Base-by-base conservation (phyloP, 768 basidiomycete species). In the Rhodocollybia butyracea region DNA sequence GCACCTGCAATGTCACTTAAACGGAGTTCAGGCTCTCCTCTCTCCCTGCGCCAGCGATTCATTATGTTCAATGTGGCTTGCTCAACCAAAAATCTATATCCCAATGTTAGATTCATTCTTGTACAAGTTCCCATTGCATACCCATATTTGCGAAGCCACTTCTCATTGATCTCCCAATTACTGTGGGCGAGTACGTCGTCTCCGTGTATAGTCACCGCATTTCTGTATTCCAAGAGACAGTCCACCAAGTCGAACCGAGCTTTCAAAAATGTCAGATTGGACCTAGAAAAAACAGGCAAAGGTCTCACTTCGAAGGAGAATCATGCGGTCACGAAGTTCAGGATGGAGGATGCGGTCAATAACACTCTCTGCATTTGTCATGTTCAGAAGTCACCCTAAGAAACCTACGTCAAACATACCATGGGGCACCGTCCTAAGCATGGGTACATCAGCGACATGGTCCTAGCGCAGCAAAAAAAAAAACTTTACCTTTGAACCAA, bases 271-370 rank as follows among this genome's bases (percentile, higher is more conserved):
- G 19, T 43, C 45, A 57, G 57, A 12, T 21, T 10, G 7, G 3
- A 40, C 43, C 61, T 17, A 34, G 42, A 31, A 56, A 41, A 12
- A 46, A n/a, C 27, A 46, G 26, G n/a, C 26, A 39, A 46, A 76
- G 19, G 12, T 24, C 48, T 50, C 66, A 88, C 94, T 89, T 75
- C 92, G 80, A 31, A 93, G 73, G 17, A 96, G 76, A 61, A 98
- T 97, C 79, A 96, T 88, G 31, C 92, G 82, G 63, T 97, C 94
- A 32, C 95, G 82, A 54, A 98, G 74, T 62, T 93, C 89, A 45
- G 95, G 90, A 70, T 94, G 91, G 56, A 92, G 79, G 45, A 97
- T 85, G 42, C 86, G 84, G 68, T 97, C 94, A 62, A 97, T 92
- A n/a, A 89, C 80, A 61, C 91, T 89, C 67, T 95, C 94, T 94